Evolutionary conservation across 495 filamentous ascomycete species (phyloP).

Genomic region (Penicillium lagena): DNA sequence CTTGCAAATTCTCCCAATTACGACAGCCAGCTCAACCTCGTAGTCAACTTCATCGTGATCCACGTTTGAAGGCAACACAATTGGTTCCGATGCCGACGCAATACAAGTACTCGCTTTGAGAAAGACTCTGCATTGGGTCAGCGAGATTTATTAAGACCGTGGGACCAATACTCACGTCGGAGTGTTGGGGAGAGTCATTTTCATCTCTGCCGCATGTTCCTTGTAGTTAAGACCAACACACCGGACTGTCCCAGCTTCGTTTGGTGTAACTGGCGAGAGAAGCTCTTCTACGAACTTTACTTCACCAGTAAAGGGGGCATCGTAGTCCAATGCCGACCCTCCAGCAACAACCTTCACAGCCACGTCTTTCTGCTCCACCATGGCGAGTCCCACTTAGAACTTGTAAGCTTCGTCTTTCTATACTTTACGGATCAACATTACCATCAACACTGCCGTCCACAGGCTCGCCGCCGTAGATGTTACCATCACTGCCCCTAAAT

Average conservation of each 20-base stretch:
- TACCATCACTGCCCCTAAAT: slow-evolving; percentile 2
- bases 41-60: slow-evolving; percentile 43
- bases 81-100: slow-evolving; percentile 7
- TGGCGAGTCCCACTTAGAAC: slow-evolving; percentile 6
- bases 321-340: slow-evolving; percentile 2
- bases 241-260: slow-evolving; percentile 12
- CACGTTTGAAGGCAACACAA: slow-evolving; percentile 6
- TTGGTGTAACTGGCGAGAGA: slow-evolving; percentile 6
- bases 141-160: neutral
- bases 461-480: slow-evolving; percentile 7
- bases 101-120: slow-evolving; percentile 7
- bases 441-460: slow-evolving; percentile 5
- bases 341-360: slow-evolving; percentile 1
- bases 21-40: slow-evolving; percentile 62
- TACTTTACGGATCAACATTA: neutral
- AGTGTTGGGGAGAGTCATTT: slow-evolving; percentile 13
- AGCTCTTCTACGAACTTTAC: neutral
- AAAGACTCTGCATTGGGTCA: slow-evolving; percentile 2
- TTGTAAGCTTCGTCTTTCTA: neutral
- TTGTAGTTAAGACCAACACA: slow-evolving; percentile 39
- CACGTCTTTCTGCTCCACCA: neutral
- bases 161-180: slow-evolving; percentile 1
- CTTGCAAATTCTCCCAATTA: slow-evolving; percentile 58
- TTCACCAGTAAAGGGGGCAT: slow-evolving; percentile 6
- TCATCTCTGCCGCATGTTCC: slow-evolving; percentile 32